phyloP scores from a whole-genome alignment of 495 filamentous ascomycete genomes.

The Trichoderma orchidacearum region DNA sequence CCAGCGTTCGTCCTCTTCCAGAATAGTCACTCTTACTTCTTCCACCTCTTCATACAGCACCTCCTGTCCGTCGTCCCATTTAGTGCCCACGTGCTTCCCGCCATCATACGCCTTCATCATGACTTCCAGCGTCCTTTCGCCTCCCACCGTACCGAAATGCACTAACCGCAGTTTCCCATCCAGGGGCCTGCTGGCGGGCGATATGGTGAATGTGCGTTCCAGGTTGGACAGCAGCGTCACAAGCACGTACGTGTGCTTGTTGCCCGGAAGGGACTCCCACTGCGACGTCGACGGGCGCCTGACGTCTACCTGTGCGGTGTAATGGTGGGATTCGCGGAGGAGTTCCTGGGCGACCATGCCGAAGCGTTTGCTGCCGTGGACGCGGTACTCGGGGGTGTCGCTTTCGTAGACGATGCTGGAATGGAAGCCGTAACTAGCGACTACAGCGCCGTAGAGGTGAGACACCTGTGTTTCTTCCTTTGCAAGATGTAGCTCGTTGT shows the following conservation, averaged over 20 bases:
- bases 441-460: conserved; percentile 60
- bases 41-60: conserved; percentile 57
- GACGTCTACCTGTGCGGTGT: conserved; percentile 42
- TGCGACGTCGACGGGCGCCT: conserved; percentile 9
- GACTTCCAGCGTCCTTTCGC: conserved; percentile 53
- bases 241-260: conserved; percentile 59
- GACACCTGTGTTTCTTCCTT: conserved; percentile 9
- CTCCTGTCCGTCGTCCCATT: conserved; percentile 12
- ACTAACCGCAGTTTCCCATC: conserved; percentile 56
- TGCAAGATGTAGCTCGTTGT: not conserved
- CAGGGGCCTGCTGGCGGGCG: conserved; percentile 50
- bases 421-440: conserved; percentile 79
- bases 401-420: conserved; percentile 77
- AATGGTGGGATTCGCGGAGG: conserved; percentile 52
- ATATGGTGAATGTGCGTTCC: conserved; percentile 68
- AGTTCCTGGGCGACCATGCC: conserved; percentile 67
- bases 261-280: conserved; percentile 13
- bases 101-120: conserved; percentile 64
- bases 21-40: conserved; percentile 48
- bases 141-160: conserved; percentile 52
- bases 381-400: conserved; percentile 65
- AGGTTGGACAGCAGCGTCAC: conserved; percentile 63
- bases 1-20: conserved; percentile 55
- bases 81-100: conserved; percentile 49
- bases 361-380: conserved; percentile 63